Conservation (phyloP, 805 yeast genomes). For the Nakazawaea ambrosiae region DNA sequence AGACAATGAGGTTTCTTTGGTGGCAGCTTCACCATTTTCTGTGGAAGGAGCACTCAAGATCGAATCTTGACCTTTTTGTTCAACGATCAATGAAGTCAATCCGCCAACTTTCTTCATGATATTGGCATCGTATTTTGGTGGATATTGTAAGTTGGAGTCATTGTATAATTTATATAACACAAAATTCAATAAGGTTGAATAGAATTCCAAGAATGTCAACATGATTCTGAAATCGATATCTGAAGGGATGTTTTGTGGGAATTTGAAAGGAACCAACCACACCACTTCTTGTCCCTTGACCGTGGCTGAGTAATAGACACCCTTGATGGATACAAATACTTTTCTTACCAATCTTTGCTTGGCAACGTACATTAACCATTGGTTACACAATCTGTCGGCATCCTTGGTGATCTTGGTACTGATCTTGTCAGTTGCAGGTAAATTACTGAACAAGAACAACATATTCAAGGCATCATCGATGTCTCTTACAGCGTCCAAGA, state of each 20-base stretch:
- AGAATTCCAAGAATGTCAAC: slow-evolving; percentile 94
- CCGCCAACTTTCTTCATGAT: slow-evolving; percentile 88
- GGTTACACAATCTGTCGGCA: slow-evolving; percentile 81
- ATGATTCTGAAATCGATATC: slow-evolving; percentile 95
- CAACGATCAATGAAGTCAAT: slow-evolving; percentile 72
- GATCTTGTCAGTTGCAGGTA: slow-evolving; percentile 89
- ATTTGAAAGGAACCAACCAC: slow-evolving; percentile 96
- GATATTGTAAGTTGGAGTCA: slow-evolving; percentile 81
- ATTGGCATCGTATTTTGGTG: slow-evolving; percentile 72
- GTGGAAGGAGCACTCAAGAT: slow-evolving; percentile 25
- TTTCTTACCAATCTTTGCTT: slow-evolving; percentile 75
- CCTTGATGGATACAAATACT: slow-evolving; percentile 94
- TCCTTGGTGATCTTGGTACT: slow-evolving; percentile 77
- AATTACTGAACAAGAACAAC: slow-evolving; percentile 87
- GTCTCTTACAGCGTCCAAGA: slow-evolving; percentile 86
- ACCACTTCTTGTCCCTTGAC: slow-evolving; percentile 88
- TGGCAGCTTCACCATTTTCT: slow-evolving; percentile 16
- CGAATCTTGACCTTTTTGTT: slow-evolving; percentile 19
- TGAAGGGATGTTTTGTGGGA: slow-evolving; percentile 90
- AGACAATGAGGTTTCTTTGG: slow-evolving; percentile 31
- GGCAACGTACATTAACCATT: slow-evolving; percentile 93
- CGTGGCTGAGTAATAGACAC: slow-evolving; percentile 89
- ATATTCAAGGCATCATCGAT: slow-evolving; percentile 92
- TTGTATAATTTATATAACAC: slow-evolving; percentile 79
- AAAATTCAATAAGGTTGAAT: slow-evolving; percentile 86